These are phyloP conservation scores for Phascolomyces articulosus DNA, from an alignment of 371 early-diverging fungal genomes.

Conservation along the genomic window DNA sequence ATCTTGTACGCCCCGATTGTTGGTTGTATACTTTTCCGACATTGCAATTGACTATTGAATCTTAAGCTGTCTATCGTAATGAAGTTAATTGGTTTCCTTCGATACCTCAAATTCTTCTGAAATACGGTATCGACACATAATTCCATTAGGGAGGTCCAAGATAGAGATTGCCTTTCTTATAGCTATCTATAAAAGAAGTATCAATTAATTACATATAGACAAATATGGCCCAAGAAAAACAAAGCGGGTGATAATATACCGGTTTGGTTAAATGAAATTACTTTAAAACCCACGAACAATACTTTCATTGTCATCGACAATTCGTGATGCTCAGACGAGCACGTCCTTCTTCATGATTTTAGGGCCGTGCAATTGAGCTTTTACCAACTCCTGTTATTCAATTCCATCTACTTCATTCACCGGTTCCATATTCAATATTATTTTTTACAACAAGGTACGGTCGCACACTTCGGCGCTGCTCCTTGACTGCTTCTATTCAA, in stretches of 20 bases:
- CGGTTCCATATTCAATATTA: slow-evolving; percentile 5
- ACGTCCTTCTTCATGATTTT: slow-evolving; percentile 12
- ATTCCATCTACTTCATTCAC: neutral
- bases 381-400: slow-evolving; percentile 1
- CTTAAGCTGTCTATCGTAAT: neutral
- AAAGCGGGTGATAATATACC: neutral
- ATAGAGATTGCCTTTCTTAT: neutral
- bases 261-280: neutral
- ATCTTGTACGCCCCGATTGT: neutral
- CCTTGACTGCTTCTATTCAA: neutral
- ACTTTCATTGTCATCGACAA: neutral
- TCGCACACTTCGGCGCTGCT: neutral
- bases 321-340: neutral
- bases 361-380: slow-evolving; percentile 4
- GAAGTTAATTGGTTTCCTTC: neutral
- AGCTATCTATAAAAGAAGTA: neutral
- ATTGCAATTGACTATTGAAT: neutral
- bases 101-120: neutral
- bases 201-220: neutral
- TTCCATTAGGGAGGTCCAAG: neutral
- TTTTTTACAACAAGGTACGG: slow-evolving; percentile 7
- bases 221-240: neutral
- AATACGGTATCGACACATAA: neutral
- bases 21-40: neutral
- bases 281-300: neutral